Evolutionary conservation across 257 asterid genomes (phyloP).

Genomic region (Cinchona pubescens): DNA sequence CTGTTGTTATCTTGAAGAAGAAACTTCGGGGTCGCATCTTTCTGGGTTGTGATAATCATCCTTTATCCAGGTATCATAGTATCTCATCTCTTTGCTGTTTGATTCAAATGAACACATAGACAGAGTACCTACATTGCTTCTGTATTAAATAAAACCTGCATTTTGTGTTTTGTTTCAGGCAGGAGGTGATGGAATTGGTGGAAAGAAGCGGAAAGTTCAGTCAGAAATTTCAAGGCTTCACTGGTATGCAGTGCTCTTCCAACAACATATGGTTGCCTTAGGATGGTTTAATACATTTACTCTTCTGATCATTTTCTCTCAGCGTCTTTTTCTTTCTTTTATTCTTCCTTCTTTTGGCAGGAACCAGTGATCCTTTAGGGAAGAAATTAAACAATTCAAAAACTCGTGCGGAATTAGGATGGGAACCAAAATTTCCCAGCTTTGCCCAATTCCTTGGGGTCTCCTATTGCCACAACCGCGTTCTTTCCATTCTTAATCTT

Average conservation of each 20-base stretch:
- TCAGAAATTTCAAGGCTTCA: slow-evolving; percentile 66
- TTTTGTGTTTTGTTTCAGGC: slow-evolving; percentile 46
- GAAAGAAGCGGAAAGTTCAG: slow-evolving; percentile 65
- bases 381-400: slow-evolving; percentile 77
- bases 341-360: slow-evolving; percentile 33
- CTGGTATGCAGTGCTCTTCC: slow-evolving; percentile 40
- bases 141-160: background rate
- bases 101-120: background rate
- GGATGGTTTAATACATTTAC: background rate
- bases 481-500: background rate
- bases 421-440: slow-evolving; percentile 88
- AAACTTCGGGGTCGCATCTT: slow-evolving; percentile 54
- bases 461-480: slow-evolving; percentile 20
- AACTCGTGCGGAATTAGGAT: slow-evolving; percentile 66
- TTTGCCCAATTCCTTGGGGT: slow-evolving; percentile 72
- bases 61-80: slow-evolving; percentile 61
- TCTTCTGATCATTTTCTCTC: background rate
- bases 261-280: background rate
- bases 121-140: background rate
- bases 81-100: background rate
- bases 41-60: slow-evolving; percentile 90
- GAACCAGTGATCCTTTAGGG: slow-evolving; percentile 73
- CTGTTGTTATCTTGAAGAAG: slow-evolving; percentile 65
- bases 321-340: background rate
- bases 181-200: slow-evolving; percentile 77